Evolutionary conservation across 768 basidiomycete genomes (phyloP).

Genomic region (Leccinum pellstonianum): DNA sequence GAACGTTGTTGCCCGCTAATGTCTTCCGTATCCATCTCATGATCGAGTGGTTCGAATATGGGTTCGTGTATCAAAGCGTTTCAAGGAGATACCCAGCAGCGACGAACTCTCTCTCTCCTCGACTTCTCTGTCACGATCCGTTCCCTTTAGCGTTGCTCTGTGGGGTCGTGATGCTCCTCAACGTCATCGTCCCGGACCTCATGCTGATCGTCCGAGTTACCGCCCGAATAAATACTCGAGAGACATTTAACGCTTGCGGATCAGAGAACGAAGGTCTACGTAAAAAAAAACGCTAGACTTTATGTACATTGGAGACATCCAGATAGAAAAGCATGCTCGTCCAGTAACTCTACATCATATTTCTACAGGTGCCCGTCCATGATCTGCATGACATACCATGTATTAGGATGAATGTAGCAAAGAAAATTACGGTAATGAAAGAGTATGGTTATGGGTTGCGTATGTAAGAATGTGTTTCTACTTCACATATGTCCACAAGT

Average conservation of each 20-base stretch:
- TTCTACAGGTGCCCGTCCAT: not conserved
- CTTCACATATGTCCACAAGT: conserved; percentile 19
- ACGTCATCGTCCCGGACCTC: conserved; percentile 1
- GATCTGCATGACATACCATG: conserved; percentile 22
- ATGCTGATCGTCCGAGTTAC: conserved; percentile 4
- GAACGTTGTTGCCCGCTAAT: conserved; percentile 55
- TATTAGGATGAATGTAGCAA: conserved; percentile 32
- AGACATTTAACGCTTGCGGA: conserved; percentile 5
- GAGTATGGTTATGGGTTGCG: conserved; percentile 26
- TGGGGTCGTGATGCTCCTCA: conserved; percentile 1
- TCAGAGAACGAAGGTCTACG: not conserved
- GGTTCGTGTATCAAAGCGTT: not conserved
- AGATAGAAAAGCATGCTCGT: not conserved
- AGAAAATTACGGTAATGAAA: conserved; percentile 28
- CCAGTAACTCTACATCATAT: not conserved
- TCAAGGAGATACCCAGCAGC: not conserved
- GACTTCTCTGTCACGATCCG: not conserved
- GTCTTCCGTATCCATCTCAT: conserved; percentile 46
- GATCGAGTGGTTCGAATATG: conserved; percentile 1
- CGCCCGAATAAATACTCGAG: conserved; percentile 1
- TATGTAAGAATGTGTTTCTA: conserved; percentile 25
- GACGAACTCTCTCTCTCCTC: not conserved
- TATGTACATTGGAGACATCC: not conserved
- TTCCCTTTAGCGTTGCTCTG: not conserved
- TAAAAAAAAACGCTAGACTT: not conserved